Conservation (phyloP, 129 eudicot genomes). For the Smallanthus sonchifolius region DNA sequence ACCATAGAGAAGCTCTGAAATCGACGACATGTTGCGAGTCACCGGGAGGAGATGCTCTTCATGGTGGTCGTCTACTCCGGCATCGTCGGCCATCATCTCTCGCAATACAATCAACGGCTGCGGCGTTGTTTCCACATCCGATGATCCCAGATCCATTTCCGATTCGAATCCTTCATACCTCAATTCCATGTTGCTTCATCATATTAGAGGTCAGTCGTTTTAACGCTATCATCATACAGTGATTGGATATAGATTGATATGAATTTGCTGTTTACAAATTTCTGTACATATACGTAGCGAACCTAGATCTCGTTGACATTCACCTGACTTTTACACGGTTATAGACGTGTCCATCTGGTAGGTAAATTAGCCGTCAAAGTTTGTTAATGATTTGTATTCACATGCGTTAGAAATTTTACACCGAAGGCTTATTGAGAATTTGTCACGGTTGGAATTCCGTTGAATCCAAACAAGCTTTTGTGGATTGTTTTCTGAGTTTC, state of each 20-base stretch:
- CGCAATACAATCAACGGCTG: constrained; percentile 33
- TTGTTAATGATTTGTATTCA: neutral
- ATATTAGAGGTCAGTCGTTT: constrained; percentile 43
- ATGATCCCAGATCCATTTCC: constrained; percentile 34
- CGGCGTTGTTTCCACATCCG: constrained; percentile 28
- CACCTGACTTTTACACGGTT: neutral
- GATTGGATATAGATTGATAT: neutral
- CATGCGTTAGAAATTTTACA: neutral
- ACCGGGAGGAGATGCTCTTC: constrained; percentile 29
- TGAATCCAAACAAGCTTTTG: neutral
- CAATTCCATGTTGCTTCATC: constrained; percentile 31
- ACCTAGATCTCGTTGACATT: neutral
- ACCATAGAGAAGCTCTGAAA: neutral
- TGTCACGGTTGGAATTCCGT: too few species aligned
- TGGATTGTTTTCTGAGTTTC: neutral
- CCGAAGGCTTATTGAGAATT: neutral
- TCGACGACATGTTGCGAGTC: constrained; percentile 15
- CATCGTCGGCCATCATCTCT: constrained; percentile 24
- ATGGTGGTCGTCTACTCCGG: constrained; percentile 35
- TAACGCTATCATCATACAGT: neutral
- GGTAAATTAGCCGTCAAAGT: neutral
- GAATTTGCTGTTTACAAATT: neutral
- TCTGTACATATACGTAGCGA: neutral
- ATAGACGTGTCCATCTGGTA: neutral
- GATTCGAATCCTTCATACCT: constrained; percentile 12